Conservation (phyloP, 257 asterid genomes). For the Capsicum pubescens region DNA sequence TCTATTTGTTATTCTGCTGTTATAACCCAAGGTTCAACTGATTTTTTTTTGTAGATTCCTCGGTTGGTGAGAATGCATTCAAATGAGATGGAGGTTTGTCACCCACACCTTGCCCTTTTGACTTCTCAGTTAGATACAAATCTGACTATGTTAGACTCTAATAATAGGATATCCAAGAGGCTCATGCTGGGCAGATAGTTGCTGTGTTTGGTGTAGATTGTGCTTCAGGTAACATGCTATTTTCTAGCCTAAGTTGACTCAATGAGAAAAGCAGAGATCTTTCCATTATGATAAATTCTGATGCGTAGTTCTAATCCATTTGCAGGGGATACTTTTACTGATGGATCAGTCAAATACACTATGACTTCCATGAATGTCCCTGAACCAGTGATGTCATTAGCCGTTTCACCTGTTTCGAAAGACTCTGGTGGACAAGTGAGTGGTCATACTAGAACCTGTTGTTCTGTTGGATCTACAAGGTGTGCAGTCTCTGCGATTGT, state of each 20-base stretch:
- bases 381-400: constrained; percentile 99
- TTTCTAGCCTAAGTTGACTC: not conserved
- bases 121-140: not conserved
- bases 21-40: not conserved
- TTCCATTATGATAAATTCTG: not conserved
- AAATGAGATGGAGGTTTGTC: constrained; percentile 96
- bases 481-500: constrained; percentile 19
- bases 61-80: constrained; percentile 99
- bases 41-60: constrained; percentile 69
- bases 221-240: constrained; percentile 74
- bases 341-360: constrained; percentile 91
- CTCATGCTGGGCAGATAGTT: constrained; percentile 98
- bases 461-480: constrained; percentile 32
- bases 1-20: constrained; percentile 11
- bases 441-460: constrained; percentile 22
- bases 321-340: constrained; percentile 97
- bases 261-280: not conserved
- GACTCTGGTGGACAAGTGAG: constrained; percentile 98
- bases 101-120: not conserved
- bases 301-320: constrained; percentile 33
- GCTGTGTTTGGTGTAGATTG: constrained; percentile 99
- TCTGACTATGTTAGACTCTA: constrained; percentile 17
- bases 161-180: constrained; percentile 93
- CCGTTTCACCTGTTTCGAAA: constrained; percentile 90
- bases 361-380: constrained; percentile 99